Percentiles rank a stretch among this genome's conserved stretches.
Conservation (phyloP, 108 stramenopile genomes). For the Cylindrotheca fusiformis region DNA sequence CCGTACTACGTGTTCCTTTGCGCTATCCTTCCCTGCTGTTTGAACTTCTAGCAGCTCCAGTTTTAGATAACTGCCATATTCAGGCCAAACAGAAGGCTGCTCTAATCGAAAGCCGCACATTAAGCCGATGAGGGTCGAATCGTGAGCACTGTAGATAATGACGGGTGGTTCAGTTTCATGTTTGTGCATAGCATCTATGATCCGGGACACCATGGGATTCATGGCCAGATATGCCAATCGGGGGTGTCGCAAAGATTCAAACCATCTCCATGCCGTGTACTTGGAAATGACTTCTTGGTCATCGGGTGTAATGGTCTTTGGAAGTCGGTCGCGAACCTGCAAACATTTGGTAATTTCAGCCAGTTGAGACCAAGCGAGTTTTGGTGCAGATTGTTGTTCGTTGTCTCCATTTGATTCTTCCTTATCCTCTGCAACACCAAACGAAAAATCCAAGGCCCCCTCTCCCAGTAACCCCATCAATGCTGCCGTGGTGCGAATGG, state of each 20-base stretch:
- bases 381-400: not conserved
- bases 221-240: slow-evolving; percentile 68
- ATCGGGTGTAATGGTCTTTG: slow-evolving; percentile 44
- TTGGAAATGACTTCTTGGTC: slow-evolving; percentile 51
- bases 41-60: slow-evolving; percentile 62
- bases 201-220: slow-evolving; percentile 52
- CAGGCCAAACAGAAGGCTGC: slow-evolving; percentile 66
- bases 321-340: slow-evolving; percentile 48
- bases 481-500: slow-evolving; percentile 45
- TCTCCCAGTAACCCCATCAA: slow-evolving; percentile 37
- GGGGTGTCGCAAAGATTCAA: slow-evolving; percentile 62
- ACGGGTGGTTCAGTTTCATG: slow-evolving; percentile 44
- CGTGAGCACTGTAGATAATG: slow-evolving; percentile 71
- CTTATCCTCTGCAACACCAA: slow-evolving; percentile 62
- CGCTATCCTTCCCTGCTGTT: not conserved
- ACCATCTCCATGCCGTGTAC: slow-evolving; percentile 79
- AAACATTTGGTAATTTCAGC: slow-evolving; percentile 77
- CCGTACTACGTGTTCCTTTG: not conserved
- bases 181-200: slow-evolving; percentile 39
- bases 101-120: slow-evolving; percentile 74
- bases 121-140: slow-evolving; percentile 78
- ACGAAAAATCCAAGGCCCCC: slow-evolving; percentile 48
- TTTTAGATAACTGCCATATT: slow-evolving; percentile 72
- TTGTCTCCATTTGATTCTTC: slow-evolving; percentile 21
- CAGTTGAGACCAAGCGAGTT: slow-evolving; percentile 55